phyloP scores from a whole-genome alignment of 139 green algal species.

The Chlamydomonas eustigma region DNA sequence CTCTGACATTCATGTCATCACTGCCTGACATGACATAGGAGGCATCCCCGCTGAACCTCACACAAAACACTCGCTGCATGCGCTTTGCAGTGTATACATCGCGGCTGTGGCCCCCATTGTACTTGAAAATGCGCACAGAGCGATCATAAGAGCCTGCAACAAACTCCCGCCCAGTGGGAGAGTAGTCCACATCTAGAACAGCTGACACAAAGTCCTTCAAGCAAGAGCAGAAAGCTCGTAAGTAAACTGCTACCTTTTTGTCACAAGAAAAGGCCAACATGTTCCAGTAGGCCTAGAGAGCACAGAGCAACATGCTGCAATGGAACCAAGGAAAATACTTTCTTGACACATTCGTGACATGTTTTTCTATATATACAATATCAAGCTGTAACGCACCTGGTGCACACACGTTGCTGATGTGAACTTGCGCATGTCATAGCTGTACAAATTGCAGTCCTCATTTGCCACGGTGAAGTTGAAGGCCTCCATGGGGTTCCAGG shows the following conservation, averaged over 20 bases:
- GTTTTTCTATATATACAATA: too few species aligned
- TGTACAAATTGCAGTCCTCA: conserved; percentile 96
- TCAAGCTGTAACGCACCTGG: conserved; percentile 62
- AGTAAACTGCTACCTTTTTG: too few species aligned
- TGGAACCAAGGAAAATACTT: too few species aligned
- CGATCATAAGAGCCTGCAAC: conserved; percentile 94
- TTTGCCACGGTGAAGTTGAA: conserved; percentile 97
- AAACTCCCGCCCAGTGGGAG: conserved; percentile 95
- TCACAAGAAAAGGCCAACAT: too few species aligned
- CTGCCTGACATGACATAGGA: conserved; percentile 90
- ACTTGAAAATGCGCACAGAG: conserved; percentile 87
- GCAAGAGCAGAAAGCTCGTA: not conserved
- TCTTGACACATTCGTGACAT: too few species aligned
- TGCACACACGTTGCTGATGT: conserved; percentile 81
- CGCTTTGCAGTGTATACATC: conserved; percentile 92
- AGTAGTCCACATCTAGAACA: conserved; percentile 98
- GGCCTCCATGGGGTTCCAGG: conserved; percentile 96
- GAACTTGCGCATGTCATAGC: conserved; percentile 96
- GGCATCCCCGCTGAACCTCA: conserved; percentile 85
- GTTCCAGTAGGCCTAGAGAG: too few species aligned
- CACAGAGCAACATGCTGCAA: too few species aligned
- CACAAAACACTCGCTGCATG: conserved; percentile 92
- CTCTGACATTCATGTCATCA: conserved; percentile 87
- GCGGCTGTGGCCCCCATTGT: conserved; percentile 72
- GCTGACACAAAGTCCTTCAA: conserved; percentile 89